Conservation (phyloP, 83 land plant genomes). For the Larix sibirica region DNA sequence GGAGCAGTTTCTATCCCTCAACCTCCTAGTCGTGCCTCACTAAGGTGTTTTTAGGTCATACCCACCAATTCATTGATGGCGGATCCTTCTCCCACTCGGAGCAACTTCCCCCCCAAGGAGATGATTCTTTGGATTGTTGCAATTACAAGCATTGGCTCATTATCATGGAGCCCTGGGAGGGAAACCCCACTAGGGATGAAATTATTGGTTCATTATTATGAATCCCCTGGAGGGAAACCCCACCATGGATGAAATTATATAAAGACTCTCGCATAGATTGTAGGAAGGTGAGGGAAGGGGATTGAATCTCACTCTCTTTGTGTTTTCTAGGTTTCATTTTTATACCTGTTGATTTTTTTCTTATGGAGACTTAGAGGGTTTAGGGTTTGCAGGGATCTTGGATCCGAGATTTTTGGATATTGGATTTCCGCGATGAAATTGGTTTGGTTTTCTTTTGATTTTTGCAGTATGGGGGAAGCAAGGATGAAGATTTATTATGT, state of each 20-base stretch:
- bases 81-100: conserved; percentile 18
- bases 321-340: not conserved
- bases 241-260: not conserved
- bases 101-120: conserved; percentile 12
- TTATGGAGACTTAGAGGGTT: too few relatives aligned
- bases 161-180: conserved; percentile 12
- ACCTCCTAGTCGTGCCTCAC: not conserved
- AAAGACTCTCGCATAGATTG: conserved; percentile 12
- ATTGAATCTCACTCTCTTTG: not conserved
- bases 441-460: too few relatives aligned
- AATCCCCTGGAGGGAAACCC: too few relatives aligned
- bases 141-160: conserved; percentile 18
- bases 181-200: conserved; percentile 7
- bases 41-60: not conserved
- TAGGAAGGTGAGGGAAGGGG: not conserved
- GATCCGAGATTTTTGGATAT: too few relatives aligned
- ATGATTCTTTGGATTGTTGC: conserved; percentile 13
- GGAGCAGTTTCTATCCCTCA: not conserved
- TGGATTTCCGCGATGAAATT: too few relatives aligned
- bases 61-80: conserved; percentile 5
- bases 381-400: too few relatives aligned
- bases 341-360: too few relatives aligned
- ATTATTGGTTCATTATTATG: not conserved
- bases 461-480: conserved; percentile 10
- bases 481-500: conserved; percentile 15